Base-by-base conservation (phyloP, 2,329 filamentous ascomycete species). In the Trichoderma sp. region DNA sequence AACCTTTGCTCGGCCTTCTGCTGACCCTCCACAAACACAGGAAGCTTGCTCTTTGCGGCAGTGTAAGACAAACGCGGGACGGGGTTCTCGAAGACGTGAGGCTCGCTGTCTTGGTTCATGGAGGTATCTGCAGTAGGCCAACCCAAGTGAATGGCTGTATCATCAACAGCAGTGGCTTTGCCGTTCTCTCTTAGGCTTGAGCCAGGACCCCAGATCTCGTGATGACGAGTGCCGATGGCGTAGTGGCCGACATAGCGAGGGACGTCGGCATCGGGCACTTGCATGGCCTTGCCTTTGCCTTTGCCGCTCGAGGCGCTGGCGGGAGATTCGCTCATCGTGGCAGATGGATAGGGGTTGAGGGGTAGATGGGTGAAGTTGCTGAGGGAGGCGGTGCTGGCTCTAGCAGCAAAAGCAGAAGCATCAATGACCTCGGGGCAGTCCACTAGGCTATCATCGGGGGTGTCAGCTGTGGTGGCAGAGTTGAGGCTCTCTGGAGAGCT, bases 401-500 rank as follows among this genome's bases (percentile, higher is more conserved):
- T 50, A 24, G 52, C 47, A 48, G 26, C 41, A 24, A 41, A 15
- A 1, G 21, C 17, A 52, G 61, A 55, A 30, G 17, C 45, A 7
- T 30, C 15, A 12, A 57, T 21, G 12, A 15, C 3, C 12, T 57
- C 61, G 12, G 21, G 52, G 34, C 56, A 64, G 7, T 57, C 30
- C 24, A 24, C 43, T 26, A 24, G 45, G 47, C 24, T 26, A 10
- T 57, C 61, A 15, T 64, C 61, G 26, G 61, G 61, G 1, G 61
- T 64, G 24, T 28, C 41, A 3, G 60, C 50, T 5, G 60, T 57
- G 44, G 61, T 41, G 24, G 24, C 44, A 7, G 26, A 50, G 21
- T 30, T 56, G 45, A 55, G 17, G 24, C 61, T 64, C 24, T 64
- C 61, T 2, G 61, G 61, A 50, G 61, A 64, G 44, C 34, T 41